Evolutionary conservation across 495 filamentous ascomycete species (phyloP), one percentile per base, ranked within the genome.

Genomic region (Physcia stellaris): DNA sequence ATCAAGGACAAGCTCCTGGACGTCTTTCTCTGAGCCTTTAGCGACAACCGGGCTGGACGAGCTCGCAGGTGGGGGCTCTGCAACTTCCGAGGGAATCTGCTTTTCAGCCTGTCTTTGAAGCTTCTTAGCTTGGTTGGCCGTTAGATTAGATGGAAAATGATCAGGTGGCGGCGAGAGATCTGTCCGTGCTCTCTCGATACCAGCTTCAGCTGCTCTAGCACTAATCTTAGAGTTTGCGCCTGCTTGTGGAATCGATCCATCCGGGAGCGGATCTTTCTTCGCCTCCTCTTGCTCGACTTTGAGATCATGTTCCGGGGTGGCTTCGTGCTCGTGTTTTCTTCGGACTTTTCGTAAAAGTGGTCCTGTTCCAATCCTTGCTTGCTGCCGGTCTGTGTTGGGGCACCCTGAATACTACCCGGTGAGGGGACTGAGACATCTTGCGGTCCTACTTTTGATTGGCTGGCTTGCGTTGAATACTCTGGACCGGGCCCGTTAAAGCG

Each of bases 51-150:
- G n/a, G 22, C 36, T n/a, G 50, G 55, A 45, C 41, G 52, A 46
- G 40, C 54, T 50, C 23, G 47, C 50, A 2, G 55, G 49, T 6
- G 60, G 53, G 7, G 47, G 49, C 24, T 63, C 60, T 13, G 61
- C 61, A 9, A 60, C 49, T 16, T 48, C 35, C 10, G 61, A 57
- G 6, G 77, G 77, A 27, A 81, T 71, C 39, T 73, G 72, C 15
- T 51, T 45, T 42, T 80, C 73, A 6, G 64, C 59, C 41, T 71
- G 52, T 33, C 61, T 56, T 48, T 76, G 73, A n/a, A 68, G 47
- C 20, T 49, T 51, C 31, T 61, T 60, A 1, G 62, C 59, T 38
- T 62, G 48, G n/a, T 70, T 59, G 11, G 68, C 41, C 1, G 49
- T 46, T 32, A n/a, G n/a, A n/a, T n/a, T n/a, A n/a, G n/a, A n/a